Percentiles rank a stretch among this genome's conserved stretches.
phyloP scores from a whole-genome alignment of 345 rosid genomes.

The Odontarrhena argentea region DNA sequence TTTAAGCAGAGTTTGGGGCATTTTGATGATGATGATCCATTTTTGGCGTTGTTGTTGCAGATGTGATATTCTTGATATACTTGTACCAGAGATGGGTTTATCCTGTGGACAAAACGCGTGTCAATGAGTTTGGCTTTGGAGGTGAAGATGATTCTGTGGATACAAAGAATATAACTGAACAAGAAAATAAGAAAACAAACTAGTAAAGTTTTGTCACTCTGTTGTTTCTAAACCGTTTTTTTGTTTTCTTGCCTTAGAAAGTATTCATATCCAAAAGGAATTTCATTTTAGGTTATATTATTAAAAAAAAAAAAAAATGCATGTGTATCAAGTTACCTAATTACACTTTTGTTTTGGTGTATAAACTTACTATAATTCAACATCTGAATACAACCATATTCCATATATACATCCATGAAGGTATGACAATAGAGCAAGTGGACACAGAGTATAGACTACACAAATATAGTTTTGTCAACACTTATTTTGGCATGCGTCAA shows the following conservation, averaged over 20 bases:
- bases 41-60: conserved; percentile 52
- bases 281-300: conserved; percentile 4
- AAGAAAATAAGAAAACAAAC: conserved; percentile 61
- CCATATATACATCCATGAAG: too few relatives aligned
- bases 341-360: background rate
- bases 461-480: too few relatives aligned
- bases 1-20: background rate
- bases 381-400: too few relatives aligned
- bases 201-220: conserved; percentile 30
- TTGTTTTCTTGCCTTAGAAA: background rate
- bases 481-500: too few relatives aligned
- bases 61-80: conserved; percentile 82
- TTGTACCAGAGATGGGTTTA: conserved; percentile 90
- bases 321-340: background rate
- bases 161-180: conserved; percentile 36
- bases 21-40: conserved; percentile 12
- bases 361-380: too few relatives aligned
- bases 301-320: background rate
- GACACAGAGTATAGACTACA: too few relatives aligned
- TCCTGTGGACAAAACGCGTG: conserved; percentile 88
- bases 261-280: background rate
- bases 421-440: too few relatives aligned
- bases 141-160: conserved; percentile 70
- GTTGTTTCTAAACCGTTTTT: background rate
- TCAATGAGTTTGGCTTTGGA: conserved; percentile 95